phyloP scores from a whole-genome alignment of 768 basidiomycete genomes.

The Lentinula aciculospora region DNA sequence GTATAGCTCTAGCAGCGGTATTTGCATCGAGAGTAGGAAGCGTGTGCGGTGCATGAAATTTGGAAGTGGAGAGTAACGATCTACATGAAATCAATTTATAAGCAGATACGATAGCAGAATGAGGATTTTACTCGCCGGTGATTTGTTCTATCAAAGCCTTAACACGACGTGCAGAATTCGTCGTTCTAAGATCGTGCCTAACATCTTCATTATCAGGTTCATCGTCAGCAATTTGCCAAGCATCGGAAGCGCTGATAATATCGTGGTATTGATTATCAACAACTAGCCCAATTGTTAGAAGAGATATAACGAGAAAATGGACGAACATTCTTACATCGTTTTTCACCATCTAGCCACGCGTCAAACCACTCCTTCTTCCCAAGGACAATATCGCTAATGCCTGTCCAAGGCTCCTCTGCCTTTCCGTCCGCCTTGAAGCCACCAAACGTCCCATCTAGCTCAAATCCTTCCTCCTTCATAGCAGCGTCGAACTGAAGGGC shows the following conservation, averaged over 20 bases:
- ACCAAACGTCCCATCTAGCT: constrained; percentile 38
- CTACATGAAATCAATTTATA: constrained; percentile 32
- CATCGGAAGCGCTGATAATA: constrained; percentile 74
- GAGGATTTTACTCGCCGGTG: constrained; percentile 51
- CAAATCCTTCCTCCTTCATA: constrained; percentile 70
- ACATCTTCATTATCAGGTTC: constrained; percentile 32
- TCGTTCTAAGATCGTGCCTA: constrained; percentile 50
- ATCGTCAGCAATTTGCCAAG: constrained; percentile 80
- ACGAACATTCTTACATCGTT: constrained; percentile 59
- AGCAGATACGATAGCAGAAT: background rate
- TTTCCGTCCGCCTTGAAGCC: constrained; percentile 22
- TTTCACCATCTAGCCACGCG: constrained; percentile 86
- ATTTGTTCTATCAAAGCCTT: constrained; percentile 88
- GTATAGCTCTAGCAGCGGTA: constrained; percentile 79
- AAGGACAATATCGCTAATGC: constrained; percentile 77
- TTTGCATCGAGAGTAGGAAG: constrained; percentile 81
- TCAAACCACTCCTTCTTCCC: constrained; percentile 87
- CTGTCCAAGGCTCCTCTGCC: constrained; percentile 50
- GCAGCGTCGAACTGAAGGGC: constrained; percentile 82
- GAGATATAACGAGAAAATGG: constrained; percentile 9
- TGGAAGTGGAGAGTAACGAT: constrained; percentile 89
- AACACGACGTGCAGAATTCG: constrained; percentile 77
- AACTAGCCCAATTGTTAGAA: constrained; percentile 43
- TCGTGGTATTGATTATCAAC: constrained; percentile 82
- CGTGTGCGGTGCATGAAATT: constrained; percentile 68